Evolutionary conservation across 2,329 filamentous ascomycete species (phyloP).

Genomic region (Coccinonectria pachysandricola): DNA sequence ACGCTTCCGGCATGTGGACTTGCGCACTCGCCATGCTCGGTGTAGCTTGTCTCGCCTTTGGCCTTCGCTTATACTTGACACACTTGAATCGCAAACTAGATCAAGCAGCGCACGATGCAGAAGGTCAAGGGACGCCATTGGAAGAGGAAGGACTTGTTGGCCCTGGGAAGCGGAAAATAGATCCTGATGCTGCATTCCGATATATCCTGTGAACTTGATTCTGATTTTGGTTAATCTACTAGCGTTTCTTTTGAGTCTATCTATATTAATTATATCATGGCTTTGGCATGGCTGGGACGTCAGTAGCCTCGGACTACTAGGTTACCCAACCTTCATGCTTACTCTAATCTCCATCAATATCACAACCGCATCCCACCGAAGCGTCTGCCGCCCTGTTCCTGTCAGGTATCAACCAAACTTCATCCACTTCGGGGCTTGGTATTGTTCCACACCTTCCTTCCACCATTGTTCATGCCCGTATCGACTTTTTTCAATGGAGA

Average conservation of each 20-base stretch:
- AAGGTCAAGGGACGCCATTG: slow-evolving; percentile 13
- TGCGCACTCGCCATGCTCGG: slow-evolving; percentile 53
- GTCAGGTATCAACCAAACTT: slow-evolving; percentile 14
- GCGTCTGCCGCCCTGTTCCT: slow-evolving; percentile 1
- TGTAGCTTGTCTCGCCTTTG: slow-evolving; percentile 45
- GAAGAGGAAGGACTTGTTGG: slow-evolving; percentile 33
- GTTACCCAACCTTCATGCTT: background rate
- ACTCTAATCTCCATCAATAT: background rate
- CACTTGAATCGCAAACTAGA: slow-evolving; percentile 40
- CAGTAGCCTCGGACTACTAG: too few species aligned
- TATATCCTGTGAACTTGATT: slow-evolving; percentile 40
- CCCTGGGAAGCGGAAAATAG: slow-evolving; percentile 13
- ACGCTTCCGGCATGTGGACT: slow-evolving; percentile 49
- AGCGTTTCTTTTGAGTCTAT: background rate
- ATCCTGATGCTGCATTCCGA: slow-evolving; percentile 25
- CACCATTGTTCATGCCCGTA: slow-evolving; percentile 24
- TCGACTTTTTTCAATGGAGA: slow-evolving; percentile 15
- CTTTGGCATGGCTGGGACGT: too few species aligned
- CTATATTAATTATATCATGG: too few species aligned
- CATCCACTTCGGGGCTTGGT: slow-evolving; percentile 24
- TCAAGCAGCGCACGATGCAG: slow-evolving; percentile 18
- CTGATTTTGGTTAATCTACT: slow-evolving; percentile 2
- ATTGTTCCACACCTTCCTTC: slow-evolving; percentile 24
- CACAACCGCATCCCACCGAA: background rate
- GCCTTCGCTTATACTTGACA: slow-evolving; percentile 42